Evolutionary conservation across 441 rosid species (phyloP).

Genomic region (Theobroma grandiflorum): DNA sequence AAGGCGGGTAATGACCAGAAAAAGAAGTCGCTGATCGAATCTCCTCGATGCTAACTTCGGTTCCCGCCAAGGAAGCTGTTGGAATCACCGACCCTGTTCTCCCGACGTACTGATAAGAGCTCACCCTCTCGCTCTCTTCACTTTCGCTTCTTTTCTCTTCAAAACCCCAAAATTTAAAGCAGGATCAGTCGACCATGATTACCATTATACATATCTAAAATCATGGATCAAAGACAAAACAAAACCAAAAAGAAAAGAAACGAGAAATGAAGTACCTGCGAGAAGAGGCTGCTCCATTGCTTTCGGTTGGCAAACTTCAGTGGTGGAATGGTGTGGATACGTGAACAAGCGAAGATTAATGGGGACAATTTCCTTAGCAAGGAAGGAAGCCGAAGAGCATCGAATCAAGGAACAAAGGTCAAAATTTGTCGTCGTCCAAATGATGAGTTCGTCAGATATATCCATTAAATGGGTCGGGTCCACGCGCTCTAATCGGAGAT

Average conservation of each 20-base stretch:
- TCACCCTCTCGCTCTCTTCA: constrained; percentile 63
- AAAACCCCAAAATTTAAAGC: not conserved
- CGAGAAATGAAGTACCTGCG: constrained; percentile 52
- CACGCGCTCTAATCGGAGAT: not conserved
- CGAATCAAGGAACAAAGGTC: not conserved
- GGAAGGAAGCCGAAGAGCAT: constrained; percentile 40
- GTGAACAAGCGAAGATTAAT: not conserved
- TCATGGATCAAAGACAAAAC: too few species aligned
- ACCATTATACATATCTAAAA: not conserved
- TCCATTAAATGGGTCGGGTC: not conserved
- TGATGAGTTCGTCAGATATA: not conserved
- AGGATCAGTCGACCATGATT: not conserved
- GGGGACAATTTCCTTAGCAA: constrained; percentile 41
- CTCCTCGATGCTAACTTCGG: constrained; percentile 85
- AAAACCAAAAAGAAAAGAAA: not conserved
- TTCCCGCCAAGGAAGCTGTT: constrained; percentile 66
- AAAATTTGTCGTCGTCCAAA: not conserved
- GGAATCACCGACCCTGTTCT: constrained; percentile 72
- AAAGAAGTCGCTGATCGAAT: constrained; percentile 75
- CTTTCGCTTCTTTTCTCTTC: constrained; percentile 58
- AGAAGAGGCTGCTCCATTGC: constrained; percentile 87
- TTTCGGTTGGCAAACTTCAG: not conserved
- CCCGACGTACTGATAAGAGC: constrained; percentile 77
- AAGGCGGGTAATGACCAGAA: constrained; percentile 70
- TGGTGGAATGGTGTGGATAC: constrained; percentile 1